Evolutionary conservation across 805 yeast species (phyloP).

Genomic region (Zygosaccharomyces siamensis): DNA sequence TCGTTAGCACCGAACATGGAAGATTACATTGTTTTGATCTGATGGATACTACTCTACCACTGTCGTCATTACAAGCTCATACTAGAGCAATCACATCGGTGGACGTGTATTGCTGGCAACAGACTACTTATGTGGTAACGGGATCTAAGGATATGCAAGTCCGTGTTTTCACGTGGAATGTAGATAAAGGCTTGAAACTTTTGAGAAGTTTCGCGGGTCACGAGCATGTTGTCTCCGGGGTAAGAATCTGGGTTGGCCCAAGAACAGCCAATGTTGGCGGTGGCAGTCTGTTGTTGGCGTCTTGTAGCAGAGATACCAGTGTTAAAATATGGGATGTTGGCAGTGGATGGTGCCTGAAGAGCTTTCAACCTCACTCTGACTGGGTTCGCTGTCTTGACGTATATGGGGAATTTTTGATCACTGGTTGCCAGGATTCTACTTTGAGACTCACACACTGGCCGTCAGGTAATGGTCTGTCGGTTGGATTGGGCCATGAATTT

Average conservation of each 20-base stretch:
- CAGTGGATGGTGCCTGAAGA: constrained; percentile 61
- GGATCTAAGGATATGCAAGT: constrained; percentile 50
- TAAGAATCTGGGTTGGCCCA: constrained; percentile 39
- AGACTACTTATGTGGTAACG: constrained; percentile 38
- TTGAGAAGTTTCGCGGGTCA: constrained; percentile 72
- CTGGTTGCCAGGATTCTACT: constrained; percentile 77
- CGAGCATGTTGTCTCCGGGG: constrained; percentile 74
- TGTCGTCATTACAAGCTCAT: constrained; percentile 66
- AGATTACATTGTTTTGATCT: constrained; percentile 66
- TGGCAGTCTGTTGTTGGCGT: constrained; percentile 30
- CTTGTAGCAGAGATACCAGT: constrained; percentile 60
- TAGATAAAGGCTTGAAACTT: constrained; percentile 41
- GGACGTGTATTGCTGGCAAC: constrained; percentile 12
- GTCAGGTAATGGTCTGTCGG: constrained; percentile 62
- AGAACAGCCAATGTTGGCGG: not conserved
- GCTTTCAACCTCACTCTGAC: constrained; percentile 76
- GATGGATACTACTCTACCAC: constrained; percentile 55
- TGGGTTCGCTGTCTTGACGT: constrained; percentile 75
- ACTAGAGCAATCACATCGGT: constrained; percentile 52
- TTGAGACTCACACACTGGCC: constrained; percentile 61
- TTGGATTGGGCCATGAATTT: constrained; percentile 73
- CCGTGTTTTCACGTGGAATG: constrained; percentile 43
- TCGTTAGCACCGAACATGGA: constrained; percentile 70
- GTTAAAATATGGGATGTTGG: constrained; percentile 62
- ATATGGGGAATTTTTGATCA: constrained; percentile 54